phyloP scores from a whole-genome alignment of 1,139 yeast species.

The Taphrina confusa region DNA sequence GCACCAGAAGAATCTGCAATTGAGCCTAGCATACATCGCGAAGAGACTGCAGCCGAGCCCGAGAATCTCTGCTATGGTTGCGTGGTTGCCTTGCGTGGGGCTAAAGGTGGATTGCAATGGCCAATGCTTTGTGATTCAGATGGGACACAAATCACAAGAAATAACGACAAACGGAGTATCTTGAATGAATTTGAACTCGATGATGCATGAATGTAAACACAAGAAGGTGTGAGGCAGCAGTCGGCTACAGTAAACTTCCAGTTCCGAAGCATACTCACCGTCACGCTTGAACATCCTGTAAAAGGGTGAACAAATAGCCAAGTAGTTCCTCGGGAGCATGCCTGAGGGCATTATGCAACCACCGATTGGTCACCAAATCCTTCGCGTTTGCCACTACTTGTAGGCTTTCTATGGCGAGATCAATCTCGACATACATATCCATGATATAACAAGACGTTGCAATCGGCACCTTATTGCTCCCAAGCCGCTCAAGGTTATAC shows the following conservation, averaged over 20 bases:
- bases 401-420: constrained; percentile 19
- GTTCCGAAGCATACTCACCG: too few species aligned
- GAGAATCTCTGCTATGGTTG: constrained; percentile 30
- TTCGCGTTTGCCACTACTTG: constrained; percentile 15
- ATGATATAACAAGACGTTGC: constrained; percentile 51
- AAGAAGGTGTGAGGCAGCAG: too few species aligned
- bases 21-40: not conserved
- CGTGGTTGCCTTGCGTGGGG: constrained; percentile 18
- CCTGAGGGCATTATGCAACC: constrained; percentile 28
- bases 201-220: too few species aligned
- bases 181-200: constrained; percentile 3
- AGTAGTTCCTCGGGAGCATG: constrained; percentile 31
- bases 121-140: not conserved
- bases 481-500: constrained; percentile 49
- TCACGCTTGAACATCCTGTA: constrained; percentile 17
- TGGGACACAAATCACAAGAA: not conserved
- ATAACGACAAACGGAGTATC: constrained; percentile 3
- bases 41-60: not conserved
- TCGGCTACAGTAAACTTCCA: too few species aligned
- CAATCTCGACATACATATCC: constrained; percentile 41
- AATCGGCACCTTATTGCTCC: constrained; percentile 43
- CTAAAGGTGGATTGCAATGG: not conserved
- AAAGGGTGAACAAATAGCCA: constrained; percentile 18
- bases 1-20: constrained; percentile 43
- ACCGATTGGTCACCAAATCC: constrained; percentile 28